Percentiles rank a stretch among this genome's conserved stretches.
These are phyloP conservation scores for Leishmania gerbilli DNA, from an alignment of 208 protist species.

Conservation along the genomic window DNA sequence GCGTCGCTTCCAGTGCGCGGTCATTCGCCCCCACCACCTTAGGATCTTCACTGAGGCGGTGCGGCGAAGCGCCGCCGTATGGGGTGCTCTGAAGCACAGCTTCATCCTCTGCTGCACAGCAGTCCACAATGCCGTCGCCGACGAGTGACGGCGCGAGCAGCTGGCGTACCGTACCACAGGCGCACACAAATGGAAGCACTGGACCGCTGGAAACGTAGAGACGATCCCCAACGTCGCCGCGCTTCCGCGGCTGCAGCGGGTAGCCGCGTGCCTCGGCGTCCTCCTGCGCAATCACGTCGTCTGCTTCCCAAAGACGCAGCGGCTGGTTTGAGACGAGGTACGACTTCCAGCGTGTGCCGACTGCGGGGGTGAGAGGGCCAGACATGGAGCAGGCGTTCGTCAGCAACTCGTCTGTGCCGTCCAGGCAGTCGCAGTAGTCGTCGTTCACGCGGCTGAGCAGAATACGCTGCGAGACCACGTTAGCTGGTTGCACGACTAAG, in stretches of 20 bases:
- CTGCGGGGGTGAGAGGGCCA: constrained; percentile 43
- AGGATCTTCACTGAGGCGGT: neutral
- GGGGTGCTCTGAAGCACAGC: constrained; percentile 10
- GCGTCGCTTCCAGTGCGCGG: neutral
- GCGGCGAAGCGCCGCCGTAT: neutral
- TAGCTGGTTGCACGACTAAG: constrained; percentile 24
- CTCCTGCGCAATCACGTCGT: constrained; percentile 19
- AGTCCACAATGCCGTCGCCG: constrained; percentile 76
- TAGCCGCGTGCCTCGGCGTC: constrained; percentile 25
- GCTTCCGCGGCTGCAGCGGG: constrained; percentile 24
- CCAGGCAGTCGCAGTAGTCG: constrained; percentile 87
- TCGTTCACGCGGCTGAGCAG: constrained; percentile 62
- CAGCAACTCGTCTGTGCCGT: constrained; percentile 77
- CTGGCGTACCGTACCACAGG: constrained; percentile 25
- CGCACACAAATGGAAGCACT: constrained; percentile 59
- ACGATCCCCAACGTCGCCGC: constrained; percentile 27
- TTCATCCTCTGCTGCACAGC: constrained; percentile 74
- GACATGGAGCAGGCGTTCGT: constrained; percentile 82
- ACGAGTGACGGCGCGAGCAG: constrained; percentile 69
- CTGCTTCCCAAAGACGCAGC: constrained; percentile 51
- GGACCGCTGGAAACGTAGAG: constrained; percentile 36
- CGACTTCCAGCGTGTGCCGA: constrained; percentile 46
- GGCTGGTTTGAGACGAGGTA: constrained; percentile 47
- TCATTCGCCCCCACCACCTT: neutral
- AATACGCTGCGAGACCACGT: constrained; percentile 61